Evolutionary conservation across 306 rosid species (phyloP).

Genomic region (Trifolium pratense): DNA sequence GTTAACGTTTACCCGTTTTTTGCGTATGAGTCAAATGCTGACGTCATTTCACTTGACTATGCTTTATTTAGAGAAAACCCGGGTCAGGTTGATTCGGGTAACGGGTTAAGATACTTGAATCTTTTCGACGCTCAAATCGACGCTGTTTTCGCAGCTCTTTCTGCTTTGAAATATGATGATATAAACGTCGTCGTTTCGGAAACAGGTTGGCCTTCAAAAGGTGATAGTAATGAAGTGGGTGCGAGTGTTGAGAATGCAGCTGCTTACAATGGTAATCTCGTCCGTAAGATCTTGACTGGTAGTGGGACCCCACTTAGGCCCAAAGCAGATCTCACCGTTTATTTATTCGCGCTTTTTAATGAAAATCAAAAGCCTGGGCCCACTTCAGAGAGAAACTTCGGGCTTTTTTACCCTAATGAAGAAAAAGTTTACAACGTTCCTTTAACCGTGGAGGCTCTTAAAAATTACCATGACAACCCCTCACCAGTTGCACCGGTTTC

Average conservation of each 20-base stretch:
- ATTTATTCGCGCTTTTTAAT: conserved; percentile 85
- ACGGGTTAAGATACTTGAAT: conserved; percentile 70
- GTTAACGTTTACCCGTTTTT: conserved; percentile 94
- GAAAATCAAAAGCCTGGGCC: conserved; percentile 84
- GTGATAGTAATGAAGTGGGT: conserved; percentile 82
- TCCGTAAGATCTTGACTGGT: conserved; percentile 71
- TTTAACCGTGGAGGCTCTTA: conserved; percentile 62
- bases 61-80: conserved; percentile 82
- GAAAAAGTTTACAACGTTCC: conserved; percentile 75
- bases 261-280: conserved; percentile 84
- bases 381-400: conserved; percentile 85
- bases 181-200: conserved; percentile 71
- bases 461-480: conserved; percentile 51
- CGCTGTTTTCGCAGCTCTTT: conserved; percentile 88
- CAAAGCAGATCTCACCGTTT: conserved; percentile 85
- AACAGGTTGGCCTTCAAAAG: conserved; percentile 93
- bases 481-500: conserved; percentile 39
- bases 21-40: conserved; percentile 88
- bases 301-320: conserved; percentile 86
- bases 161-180: conserved; percentile 72
- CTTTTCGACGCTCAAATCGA: conserved; percentile 95
- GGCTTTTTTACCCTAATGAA: conserved; percentile 76
- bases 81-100: conserved; percentile 82
- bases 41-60: conserved; percentile 82
- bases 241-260: conserved; percentile 83